These are phyloP conservation scores for Mycena filopes DNA, from an alignment of 768 basidiomycete genomes.

Conservation along the genomic window DNA sequence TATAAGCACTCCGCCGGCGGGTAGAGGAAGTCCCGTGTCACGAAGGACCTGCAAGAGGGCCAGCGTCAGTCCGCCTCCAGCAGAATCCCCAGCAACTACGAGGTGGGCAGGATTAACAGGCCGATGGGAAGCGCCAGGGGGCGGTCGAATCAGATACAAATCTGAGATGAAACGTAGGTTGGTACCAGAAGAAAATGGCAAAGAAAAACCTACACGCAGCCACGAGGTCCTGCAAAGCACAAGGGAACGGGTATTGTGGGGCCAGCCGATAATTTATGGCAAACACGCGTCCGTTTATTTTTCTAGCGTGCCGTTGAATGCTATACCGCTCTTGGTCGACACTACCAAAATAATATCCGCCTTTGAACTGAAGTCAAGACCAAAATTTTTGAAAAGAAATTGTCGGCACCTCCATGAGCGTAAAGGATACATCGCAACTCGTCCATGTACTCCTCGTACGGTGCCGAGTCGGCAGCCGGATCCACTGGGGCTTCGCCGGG, in stretches of 20 bases:
- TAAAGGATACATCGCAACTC: conserved; percentile 88
- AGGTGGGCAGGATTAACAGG: conserved; percentile 87
- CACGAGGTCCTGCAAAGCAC: conserved; percentile 87
- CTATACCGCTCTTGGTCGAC: conserved; percentile 83
- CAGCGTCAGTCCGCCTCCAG: conserved; percentile 88
- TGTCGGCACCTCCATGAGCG: conserved; percentile 72
- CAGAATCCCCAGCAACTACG: conserved; percentile 90
- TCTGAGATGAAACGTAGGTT: conserved; percentile 53
- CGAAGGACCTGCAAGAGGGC: conserved; percentile 89
- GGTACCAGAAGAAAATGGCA: conserved; percentile 3
- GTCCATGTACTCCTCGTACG: conserved; percentile 79
- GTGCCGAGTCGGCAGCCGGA: conserved; percentile 43
- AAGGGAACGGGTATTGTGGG: conserved; percentile 97
- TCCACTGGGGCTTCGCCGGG: conserved; percentile 33
- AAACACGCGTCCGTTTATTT: conserved; percentile 92
- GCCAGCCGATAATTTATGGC: conserved; percentile 88
- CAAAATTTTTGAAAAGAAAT: not conserved
- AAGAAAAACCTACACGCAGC: conserved; percentile 76
- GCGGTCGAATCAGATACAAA: conserved; percentile 90
- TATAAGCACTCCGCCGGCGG: conserved; percentile 89
- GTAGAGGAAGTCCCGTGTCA: conserved; percentile 82
- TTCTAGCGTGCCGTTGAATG: conserved; percentile 88
- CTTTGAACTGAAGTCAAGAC: conserved; percentile 42
- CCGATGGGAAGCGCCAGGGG: conserved; percentile 77
- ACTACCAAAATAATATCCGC: conserved; percentile 88